These are phyloP conservation scores for Zasmidium cellare DNA, from an alignment of 2,329 filamentous ascomycete genomes.

Conservation along the genomic window DNA sequence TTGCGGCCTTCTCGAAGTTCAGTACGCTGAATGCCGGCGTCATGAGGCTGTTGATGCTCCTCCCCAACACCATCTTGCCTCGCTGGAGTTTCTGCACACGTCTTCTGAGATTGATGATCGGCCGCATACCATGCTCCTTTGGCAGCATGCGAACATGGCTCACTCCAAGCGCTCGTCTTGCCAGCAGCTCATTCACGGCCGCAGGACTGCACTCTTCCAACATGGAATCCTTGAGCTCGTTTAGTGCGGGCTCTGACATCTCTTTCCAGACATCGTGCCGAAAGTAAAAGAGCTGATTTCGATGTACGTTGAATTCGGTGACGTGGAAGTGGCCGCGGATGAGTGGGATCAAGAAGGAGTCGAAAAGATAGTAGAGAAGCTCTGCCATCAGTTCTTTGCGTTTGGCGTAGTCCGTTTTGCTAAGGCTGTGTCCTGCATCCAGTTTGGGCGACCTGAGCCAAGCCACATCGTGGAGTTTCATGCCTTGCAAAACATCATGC, in stretches of 20 bases:
- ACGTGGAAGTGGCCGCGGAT: slow-evolving; percentile 89
- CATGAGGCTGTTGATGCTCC: slow-evolving; percentile 70
- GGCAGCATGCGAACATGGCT: slow-evolving; percentile 80
- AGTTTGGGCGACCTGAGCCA: slow-evolving; percentile 69
- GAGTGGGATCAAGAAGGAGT: slow-evolving; percentile 85
- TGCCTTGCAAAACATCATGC: slow-evolving; percentile 71
- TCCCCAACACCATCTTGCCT: slow-evolving; percentile 57
- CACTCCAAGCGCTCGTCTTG: slow-evolving; percentile 67
- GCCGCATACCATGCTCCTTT: slow-evolving; percentile 72
- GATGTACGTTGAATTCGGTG: slow-evolving; percentile 81
- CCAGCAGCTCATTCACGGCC: slow-evolving; percentile 59
- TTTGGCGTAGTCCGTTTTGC: slow-evolving; percentile 71
- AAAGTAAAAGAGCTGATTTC: slow-evolving; percentile 86
- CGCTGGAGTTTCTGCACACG: slow-evolving; percentile 56
- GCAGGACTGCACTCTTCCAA: slow-evolving; percentile 72
- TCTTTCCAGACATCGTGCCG: slow-evolving; percentile 88
- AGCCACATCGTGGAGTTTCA: slow-evolving; percentile 53
- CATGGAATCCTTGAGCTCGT: slow-evolving; percentile 66
- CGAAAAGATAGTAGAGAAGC: slow-evolving; percentile 88
- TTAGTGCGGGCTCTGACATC: slow-evolving; percentile 71
- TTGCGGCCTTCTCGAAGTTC: slow-evolving; percentile 66
- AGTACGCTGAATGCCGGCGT: slow-evolving; percentile 74
- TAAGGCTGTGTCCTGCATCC: slow-evolving; percentile 55
- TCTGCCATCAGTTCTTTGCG: slow-evolving; percentile 78
- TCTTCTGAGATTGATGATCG: slow-evolving; percentile 83